Conservation (phyloP, 2,329 filamentous ascomycete genomes). For the Penicillium sp. region DNA sequence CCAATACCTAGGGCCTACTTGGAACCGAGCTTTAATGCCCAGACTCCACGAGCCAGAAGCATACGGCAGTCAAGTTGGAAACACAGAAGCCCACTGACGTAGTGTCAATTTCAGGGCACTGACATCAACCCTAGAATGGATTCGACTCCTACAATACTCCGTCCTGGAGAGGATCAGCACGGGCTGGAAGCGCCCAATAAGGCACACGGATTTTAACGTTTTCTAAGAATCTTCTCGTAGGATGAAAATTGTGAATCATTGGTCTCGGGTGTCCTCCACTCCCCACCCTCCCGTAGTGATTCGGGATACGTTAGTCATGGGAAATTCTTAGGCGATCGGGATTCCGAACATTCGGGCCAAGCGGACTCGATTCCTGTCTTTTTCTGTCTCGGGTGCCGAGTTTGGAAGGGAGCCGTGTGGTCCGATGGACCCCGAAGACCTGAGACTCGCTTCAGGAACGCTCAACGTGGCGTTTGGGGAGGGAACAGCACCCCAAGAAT, state of each 20-base stretch:
- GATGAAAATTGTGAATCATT: not conserved
- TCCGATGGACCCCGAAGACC: slow-evolving; percentile 8
- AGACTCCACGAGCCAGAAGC: too few relatives aligned
- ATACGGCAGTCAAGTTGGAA: too few relatives aligned
- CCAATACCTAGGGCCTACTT: too few relatives aligned
- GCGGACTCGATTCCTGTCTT: not conserved
- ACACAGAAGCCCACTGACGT: not conserved
- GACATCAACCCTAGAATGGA: not conserved
- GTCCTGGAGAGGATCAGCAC: not conserved
- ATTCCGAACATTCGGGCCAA: slow-evolving; percentile 17
- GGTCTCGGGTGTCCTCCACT: not conserved
- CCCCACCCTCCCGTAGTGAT: not conserved
- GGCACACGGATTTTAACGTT: not conserved
- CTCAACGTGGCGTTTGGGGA: not conserved
- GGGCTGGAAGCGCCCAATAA: not conserved
- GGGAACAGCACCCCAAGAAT: not conserved
- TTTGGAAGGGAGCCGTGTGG: not conserved
- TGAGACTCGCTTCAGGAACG: not conserved
- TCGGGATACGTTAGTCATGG: slow-evolving; percentile 7
- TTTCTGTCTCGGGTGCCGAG: slow-evolving; percentile 9
- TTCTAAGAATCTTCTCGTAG: not conserved
- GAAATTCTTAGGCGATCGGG: slow-evolving; percentile 11
- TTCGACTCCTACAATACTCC: too few relatives aligned
- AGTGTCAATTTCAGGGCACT: not conserved
- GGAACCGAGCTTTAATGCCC: too few relatives aligned